Percentiles rank a stretch among this genome's conserved stretches.
These are phyloP conservation scores for Aurinia saxatilis DNA, from an alignment of 345 rosid genomes.

Conservation along the genomic window DNA sequence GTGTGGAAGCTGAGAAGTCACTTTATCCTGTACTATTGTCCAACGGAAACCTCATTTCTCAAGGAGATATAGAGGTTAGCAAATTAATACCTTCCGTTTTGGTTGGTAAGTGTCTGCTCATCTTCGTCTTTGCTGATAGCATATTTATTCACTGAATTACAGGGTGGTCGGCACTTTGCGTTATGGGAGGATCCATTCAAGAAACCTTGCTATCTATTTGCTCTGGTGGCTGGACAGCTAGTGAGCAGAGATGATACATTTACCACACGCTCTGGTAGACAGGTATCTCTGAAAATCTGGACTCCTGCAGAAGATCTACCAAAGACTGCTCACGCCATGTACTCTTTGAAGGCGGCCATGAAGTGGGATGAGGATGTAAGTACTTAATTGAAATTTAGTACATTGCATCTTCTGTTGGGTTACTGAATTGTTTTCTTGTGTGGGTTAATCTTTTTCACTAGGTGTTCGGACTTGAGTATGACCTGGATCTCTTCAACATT, in stretches of 20 bases:
- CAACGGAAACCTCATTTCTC: slow-evolving; percentile 84
- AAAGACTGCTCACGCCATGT: slow-evolving; percentile 98
- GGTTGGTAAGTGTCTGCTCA: neutral
- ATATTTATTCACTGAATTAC: slow-evolving; percentile 12
- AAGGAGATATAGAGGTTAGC: slow-evolving; percentile 73
- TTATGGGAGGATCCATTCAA: slow-evolving; percentile 98
- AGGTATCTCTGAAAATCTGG: slow-evolving; percentile 84
- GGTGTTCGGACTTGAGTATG: slow-evolving; percentile 99
- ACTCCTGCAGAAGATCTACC: slow-evolving; percentile 88
- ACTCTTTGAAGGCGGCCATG: slow-evolving; percentile 94
- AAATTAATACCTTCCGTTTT: slow-evolving; percentile 1
- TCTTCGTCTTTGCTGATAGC: slow-evolving; percentile 10
- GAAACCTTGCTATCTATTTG: slow-evolving; percentile 97
- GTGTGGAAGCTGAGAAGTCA: slow-evolving; percentile 85
- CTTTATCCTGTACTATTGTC: slow-evolving; percentile 83
- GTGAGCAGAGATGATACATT: slow-evolving; percentile 88
- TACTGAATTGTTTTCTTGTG: neutral
- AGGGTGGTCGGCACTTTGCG: slow-evolving; percentile 90
- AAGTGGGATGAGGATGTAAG: slow-evolving; percentile 99
- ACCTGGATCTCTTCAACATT: slow-evolving; percentile 96
- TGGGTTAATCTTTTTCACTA: slow-evolving; percentile 23
- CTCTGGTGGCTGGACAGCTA: slow-evolving; percentile 86
- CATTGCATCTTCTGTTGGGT: neutral
- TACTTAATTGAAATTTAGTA: neutral
- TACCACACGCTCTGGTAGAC: slow-evolving; percentile 72